A percentile compares a stretch with the other conserved stretches of the same genome.
phyloP scores from a whole-genome alignment of 805 yeast species.

The Blastobotrys peoriensis region DNA sequence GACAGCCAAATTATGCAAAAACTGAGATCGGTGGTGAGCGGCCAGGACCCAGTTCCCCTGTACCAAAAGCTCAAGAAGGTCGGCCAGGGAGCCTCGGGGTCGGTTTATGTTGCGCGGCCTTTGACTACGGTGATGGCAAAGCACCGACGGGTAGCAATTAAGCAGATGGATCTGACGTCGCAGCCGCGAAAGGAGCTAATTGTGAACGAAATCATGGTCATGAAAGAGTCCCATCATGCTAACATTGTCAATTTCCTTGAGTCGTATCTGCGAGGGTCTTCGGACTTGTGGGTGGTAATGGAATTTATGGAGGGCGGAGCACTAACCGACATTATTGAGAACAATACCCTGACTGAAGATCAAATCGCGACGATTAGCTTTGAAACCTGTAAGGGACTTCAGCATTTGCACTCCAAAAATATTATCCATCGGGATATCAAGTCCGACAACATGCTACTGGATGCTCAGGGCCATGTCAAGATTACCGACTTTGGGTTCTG shows the following conservation, averaged over 20 bases:
- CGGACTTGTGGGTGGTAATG: slow-evolving; percentile 89
- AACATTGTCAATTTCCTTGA: slow-evolving; percentile 94
- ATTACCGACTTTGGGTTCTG: slow-evolving; percentile 96
- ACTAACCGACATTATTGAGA: slow-evolving; percentile 89
- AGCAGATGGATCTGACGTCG: slow-evolving; percentile 89
- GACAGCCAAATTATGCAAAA: slow-evolving; percentile 83
- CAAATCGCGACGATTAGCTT: slow-evolving; percentile 89
- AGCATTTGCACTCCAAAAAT: slow-evolving; percentile 84
- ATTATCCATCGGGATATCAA: slow-evolving; percentile 96
- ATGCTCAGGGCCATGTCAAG: slow-evolving; percentile 82
- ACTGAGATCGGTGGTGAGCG: slow-evolving; percentile 73
- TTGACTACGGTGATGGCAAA: slow-evolving; percentile 30
- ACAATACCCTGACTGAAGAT: slow-evolving; percentile 72
- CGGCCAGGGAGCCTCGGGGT: slow-evolving; percentile 99
- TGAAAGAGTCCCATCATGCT: slow-evolving; percentile 85
- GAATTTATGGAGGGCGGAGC: slow-evolving; percentile 99
- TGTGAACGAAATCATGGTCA: slow-evolving; percentile 90
- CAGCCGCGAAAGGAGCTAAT: slow-evolving; percentile 96
- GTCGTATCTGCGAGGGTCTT: slow-evolving; percentile 60
- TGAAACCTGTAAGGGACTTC: slow-evolving; percentile 87
- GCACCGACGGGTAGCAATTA: slow-evolving; percentile 68
- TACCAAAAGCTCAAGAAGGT: slow-evolving; percentile 58
- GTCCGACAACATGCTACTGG: slow-evolving; percentile 85
- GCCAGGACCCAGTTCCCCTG: slow-evolving; percentile 74
- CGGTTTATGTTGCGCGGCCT: slow-evolving; percentile 84